Base-by-base conservation (phyloP, 768 basidiomycete species). In the Termitomyces sp. region DNA sequence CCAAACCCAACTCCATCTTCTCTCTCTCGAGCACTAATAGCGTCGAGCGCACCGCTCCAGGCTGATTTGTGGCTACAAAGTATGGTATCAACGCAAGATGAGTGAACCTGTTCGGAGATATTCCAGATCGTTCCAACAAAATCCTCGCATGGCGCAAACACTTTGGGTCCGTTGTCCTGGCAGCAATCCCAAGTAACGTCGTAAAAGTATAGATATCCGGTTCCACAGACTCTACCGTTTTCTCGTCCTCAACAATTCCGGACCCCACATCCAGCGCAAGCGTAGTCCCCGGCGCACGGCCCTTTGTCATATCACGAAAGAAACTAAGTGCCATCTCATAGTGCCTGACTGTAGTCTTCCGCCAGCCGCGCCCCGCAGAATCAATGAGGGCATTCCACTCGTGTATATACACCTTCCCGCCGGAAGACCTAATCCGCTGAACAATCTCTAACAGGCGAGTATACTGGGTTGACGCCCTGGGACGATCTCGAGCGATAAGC, bases 371-470 rank as follows among this genome's bases (percentile, higher is more conserved):
- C 16, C 84, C 89, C 0, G 86, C 84, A 65, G 76, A 78, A 62
- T 87, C 79, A 58, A 92, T 80, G 46, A 93, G 76, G 8, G 82
- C 74, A 66, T 92, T 92, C 88, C 90, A 92, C 67, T 91, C 82
- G 77, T 83, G 83, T n/a, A 72, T 63, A 60, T 80, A 74, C 32
- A 90, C 68, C 12, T 55, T 71, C 24, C 83, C 86, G 13, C 83
- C 85, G n/a, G 72, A 74, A 22, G 70, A 71, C 57, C 79, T 81
- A 41, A 92, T 72, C 44, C 76, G 77, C 43, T 79, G 79, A 60
- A 91, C 65, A 13, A 90, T 80, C n/a, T 85, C 79, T n/a, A 90
- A 74, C 4, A 92, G 76, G 13, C 83, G 85, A 9, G 85, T 76
- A 69, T 86, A 90, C 51, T 80, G 71, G 3, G 71, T 67, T 41